Percentiles rank a stretch among this genome's conserved stretches.
Conservation (phyloP, 768 basidiomycete genomes). For the Mycena latifolia region DNA sequence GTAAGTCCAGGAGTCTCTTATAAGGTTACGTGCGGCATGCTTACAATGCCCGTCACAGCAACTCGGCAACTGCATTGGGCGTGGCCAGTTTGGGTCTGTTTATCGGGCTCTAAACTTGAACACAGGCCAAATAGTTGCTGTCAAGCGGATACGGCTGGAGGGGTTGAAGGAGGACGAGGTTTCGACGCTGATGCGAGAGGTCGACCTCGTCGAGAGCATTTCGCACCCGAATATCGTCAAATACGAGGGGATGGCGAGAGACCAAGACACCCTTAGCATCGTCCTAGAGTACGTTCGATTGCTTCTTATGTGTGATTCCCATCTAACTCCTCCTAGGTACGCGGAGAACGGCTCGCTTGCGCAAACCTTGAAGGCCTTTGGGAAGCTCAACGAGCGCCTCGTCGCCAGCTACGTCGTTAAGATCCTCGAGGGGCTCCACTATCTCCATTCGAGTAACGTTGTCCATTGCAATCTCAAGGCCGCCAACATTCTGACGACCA, state of each 20-base stretch:
- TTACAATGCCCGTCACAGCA: conserved; percentile 68
- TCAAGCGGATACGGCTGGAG: conserved; percentile 93
- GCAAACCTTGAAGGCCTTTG: conserved; percentile 93
- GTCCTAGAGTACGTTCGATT: conserved; percentile 85
- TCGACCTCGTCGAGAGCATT: conserved; percentile 90
- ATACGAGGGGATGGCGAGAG: conserved; percentile 96
- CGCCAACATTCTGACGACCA: conserved; percentile 98
- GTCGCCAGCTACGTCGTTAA: conserved; percentile 96
- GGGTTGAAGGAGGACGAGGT: conserved; percentile 94
- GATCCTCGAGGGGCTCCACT: conserved; percentile 95
- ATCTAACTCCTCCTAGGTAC: conserved; percentile 67
- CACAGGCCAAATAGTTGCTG: conserved; percentile 98
- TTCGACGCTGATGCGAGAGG: conserved; percentile 92
- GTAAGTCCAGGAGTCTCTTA: conserved; percentile 64
- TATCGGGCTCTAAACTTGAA: conserved; percentile 95
- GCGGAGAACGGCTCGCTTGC: conserved; percentile 97
- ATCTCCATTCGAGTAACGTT: conserved; percentile 90
- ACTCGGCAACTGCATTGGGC: conserved; percentile 97
- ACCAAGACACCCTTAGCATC: conserved; percentile 90
- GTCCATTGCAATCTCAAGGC: conserved; percentile 99
- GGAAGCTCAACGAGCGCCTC: conserved; percentile 91
- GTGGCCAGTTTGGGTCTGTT: conserved; percentile 97
- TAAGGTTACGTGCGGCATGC: conserved; percentile 34
- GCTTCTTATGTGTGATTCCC: conserved; percentile 28
- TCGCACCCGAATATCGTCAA: conserved; percentile 97